These are phyloP conservation scores for Colletotrichum sp. DNA, from an alignment of 2,329 filamentous ascomycete genomes.

Conservation along the genomic window DNA sequence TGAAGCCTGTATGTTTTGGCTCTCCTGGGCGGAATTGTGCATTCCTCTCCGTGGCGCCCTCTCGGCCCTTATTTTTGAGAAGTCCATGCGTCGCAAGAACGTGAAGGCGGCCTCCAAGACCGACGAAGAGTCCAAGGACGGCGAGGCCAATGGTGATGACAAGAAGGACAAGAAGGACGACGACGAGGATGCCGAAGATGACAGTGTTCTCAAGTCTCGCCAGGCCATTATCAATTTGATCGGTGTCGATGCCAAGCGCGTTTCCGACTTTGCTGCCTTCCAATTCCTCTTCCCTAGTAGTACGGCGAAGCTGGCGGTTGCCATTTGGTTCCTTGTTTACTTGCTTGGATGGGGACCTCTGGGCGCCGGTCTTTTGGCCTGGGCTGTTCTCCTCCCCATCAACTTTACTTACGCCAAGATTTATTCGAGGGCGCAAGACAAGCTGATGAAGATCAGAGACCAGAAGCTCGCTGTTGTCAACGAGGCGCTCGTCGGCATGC, in stretches of 20 bases:
- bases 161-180: slow-evolving; percentile 51
- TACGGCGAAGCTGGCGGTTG: slow-evolving; percentile 67
- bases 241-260: slow-evolving; percentile 74
- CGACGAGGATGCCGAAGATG: slow-evolving; percentile 50
- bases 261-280: slow-evolving; percentile 71
- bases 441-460: slow-evolving; percentile 77
- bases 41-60: slow-evolving; percentile 74
- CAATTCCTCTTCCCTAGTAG: slow-evolving; percentile 70
- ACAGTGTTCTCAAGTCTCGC: slow-evolving; percentile 47
- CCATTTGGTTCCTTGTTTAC: slow-evolving; percentile 68
- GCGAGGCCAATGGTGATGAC: slow-evolving; percentile 30
- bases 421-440: slow-evolving; percentile 69
- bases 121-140: slow-evolving; percentile 31
- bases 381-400: slow-evolving; percentile 68
- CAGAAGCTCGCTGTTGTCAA: slow-evolving; percentile 77
- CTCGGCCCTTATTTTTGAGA: slow-evolving; percentile 75
- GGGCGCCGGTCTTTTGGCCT: slow-evolving; percentile 67
- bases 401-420: slow-evolving; percentile 71
- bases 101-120: slow-evolving; percentile 66
- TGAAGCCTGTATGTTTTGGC: slow-evolving; percentile 71
- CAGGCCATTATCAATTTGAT: slow-evolving; percentile 81
- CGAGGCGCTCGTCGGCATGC: slow-evolving; percentile 78
- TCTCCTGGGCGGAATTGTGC: slow-evolving; percentile 65
- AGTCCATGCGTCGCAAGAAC: slow-evolving; percentile 79
- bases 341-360: slow-evolving; percentile 77